phyloP scores from a whole-genome alignment of 192 early-diverging fungal species.

The Backusella luteola region DNA sequence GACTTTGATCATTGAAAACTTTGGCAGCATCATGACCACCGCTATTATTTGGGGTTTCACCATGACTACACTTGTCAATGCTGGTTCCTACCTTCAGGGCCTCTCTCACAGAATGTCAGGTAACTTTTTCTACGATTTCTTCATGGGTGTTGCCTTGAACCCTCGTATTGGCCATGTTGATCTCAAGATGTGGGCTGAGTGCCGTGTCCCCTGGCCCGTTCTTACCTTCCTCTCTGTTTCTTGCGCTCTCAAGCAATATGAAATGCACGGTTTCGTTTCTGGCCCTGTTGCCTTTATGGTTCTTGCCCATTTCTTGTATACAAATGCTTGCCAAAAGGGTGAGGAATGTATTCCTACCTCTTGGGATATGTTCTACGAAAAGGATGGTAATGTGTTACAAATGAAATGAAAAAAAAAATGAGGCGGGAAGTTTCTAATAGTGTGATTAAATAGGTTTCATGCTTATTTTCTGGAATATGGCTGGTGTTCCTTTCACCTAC shows the following conservation, averaged over 20 bases:
- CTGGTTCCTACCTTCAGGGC: slow-evolving; percentile 28
- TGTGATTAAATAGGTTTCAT: slow-evolving; percentile 41
- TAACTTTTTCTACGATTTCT: slow-evolving; percentile 45
- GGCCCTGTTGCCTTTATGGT: slow-evolving; percentile 44
- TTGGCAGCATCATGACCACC: slow-evolving; percentile 54
- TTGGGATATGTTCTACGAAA: slow-evolving; percentile 55
- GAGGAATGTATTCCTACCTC: slow-evolving; percentile 53
- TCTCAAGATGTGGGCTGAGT: slow-evolving; percentile 53
- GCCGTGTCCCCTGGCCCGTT: slow-evolving; percentile 46
- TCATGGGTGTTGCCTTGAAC: slow-evolving; percentile 48
- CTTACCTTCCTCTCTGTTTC: slow-evolving; percentile 49
- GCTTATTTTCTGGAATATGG: slow-evolving; percentile 54
- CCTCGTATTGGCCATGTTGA: slow-evolving; percentile 45
- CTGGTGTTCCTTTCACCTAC: slow-evolving; percentile 53
- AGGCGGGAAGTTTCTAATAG: not conserved
- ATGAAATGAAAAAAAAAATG: not conserved
- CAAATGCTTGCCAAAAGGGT: slow-evolving; percentile 49
- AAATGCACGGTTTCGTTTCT: slow-evolving; percentile 38
- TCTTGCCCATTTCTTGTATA: slow-evolving; percentile 49
- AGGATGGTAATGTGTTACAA: slow-evolving; percentile 41
- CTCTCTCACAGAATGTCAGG: slow-evolving; percentile 56
- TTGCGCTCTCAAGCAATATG: slow-evolving; percentile 45
- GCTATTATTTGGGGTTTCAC: slow-evolving; percentile 50
- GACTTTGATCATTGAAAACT: slow-evolving; percentile 52
- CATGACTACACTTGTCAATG: slow-evolving; percentile 41